phyloP scores from a whole-genome alignment of 202 grass and related monocot genomes.

The Carex sylvatica region DNA sequence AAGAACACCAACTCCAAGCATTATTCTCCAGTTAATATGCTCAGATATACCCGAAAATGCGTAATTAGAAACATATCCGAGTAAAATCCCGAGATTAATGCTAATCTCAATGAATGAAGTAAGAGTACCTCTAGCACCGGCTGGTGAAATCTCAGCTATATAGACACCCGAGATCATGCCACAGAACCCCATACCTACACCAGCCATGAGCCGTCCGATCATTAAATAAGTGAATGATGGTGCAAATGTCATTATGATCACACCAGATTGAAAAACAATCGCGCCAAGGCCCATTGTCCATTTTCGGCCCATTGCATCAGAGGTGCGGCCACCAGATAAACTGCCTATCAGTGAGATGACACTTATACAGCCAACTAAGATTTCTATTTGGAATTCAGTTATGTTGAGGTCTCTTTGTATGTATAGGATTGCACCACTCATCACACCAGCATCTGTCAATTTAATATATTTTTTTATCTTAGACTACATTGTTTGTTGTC shows the following conservation, averaged over 20 bases:
- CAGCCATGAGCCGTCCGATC: conserved; percentile 62
- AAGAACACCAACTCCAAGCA: conserved; percentile 76
- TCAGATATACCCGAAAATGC: conserved; percentile 66
- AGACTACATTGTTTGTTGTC: background rate
- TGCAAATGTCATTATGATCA: conserved; percentile 75
- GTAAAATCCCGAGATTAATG: conserved; percentile 81
- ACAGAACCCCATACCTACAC: conserved; percentile 78
- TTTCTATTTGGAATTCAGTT: conserved; percentile 72
- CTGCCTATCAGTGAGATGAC: conserved; percentile 82
- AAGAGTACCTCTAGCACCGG: conserved; percentile 58
- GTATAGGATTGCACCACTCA: conserved; percentile 78
- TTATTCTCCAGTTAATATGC: conserved; percentile 86
- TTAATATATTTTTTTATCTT: background rate
- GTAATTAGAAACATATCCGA: conserved; percentile 86
- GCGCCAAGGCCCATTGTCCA: conserved; percentile 82
- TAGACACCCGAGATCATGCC: conserved; percentile 82
- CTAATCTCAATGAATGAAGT: conserved; percentile 84
- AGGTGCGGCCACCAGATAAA: conserved; percentile 70
- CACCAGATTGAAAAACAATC: conserved; percentile 64
- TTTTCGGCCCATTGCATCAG: conserved; percentile 75
- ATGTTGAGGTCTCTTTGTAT: conserved; percentile 85
- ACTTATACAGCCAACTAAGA: conserved; percentile 73
- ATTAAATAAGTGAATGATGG: conserved; percentile 71
- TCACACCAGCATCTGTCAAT: conserved; percentile 77
- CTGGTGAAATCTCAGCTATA: conserved; percentile 82